These are phyloP conservation scores for Corymbia calophylla DNA, from an alignment of 441 rosid genomes.

Conservation along the genomic window DNA sequence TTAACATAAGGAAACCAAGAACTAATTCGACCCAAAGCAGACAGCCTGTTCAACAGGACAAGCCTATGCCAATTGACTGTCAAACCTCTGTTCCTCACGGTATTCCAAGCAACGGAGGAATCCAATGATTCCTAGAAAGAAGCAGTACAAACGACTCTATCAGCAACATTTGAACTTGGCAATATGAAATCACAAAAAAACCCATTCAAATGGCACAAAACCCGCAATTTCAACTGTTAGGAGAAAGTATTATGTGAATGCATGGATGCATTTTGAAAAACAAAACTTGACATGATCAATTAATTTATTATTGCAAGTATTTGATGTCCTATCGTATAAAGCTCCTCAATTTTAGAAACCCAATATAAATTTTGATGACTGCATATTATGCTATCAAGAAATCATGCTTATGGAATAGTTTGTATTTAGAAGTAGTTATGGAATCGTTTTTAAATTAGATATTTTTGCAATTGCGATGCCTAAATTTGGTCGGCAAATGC, in stretches of 20 bases:
- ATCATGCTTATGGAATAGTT: not conserved
- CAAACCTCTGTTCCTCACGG: not conserved
- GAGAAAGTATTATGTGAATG: not conserved
- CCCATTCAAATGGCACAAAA: not conserved
- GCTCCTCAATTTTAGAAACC: not conserved
- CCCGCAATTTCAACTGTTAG: not conserved
- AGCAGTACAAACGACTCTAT: not conserved
- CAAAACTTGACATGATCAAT: not conserved
- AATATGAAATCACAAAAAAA: not conserved
- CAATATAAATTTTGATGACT: not conserved
- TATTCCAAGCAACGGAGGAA: not conserved
- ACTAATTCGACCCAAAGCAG: not conserved
- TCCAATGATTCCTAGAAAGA: not conserved
- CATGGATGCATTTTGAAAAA: not conserved
- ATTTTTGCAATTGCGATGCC: not conserved
- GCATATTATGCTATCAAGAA: not conserved
- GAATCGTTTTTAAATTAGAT: not conserved
- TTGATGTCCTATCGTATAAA: not conserved
- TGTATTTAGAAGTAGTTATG: not conserved
- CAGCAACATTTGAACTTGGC: not conserved
- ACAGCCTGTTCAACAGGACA: not conserved
- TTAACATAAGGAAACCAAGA: not conserved
- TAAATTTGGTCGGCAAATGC: not conserved
- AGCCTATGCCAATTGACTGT: not conserved
- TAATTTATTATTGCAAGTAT: not conserved